Evolutionary conservation across 768 basidiomycete species (phyloP).

Genomic region (Paxillus ammoniavirescens): DNA sequence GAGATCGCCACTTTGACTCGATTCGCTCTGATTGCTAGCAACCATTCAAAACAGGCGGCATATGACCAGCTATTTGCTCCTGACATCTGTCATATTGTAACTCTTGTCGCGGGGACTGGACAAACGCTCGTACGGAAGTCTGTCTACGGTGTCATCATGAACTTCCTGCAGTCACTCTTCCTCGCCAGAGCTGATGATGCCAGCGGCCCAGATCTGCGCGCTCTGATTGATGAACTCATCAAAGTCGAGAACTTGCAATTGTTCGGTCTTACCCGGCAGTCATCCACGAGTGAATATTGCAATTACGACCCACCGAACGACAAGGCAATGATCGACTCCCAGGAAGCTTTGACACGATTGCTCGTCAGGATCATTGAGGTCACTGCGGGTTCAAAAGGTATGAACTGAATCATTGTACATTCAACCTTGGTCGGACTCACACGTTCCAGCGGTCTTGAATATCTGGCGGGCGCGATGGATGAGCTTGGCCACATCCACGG

Average conservation of each 20-base stretch:
- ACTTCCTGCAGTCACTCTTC: conserved; percentile 77
- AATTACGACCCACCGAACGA: conserved; percentile 54
- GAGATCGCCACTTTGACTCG: conserved; percentile 81
- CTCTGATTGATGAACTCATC: conserved; percentile 60
- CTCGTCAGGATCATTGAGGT: conserved; percentile 63
- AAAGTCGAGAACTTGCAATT: conserved; percentile 55
- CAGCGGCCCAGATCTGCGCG: conserved; percentile 55
- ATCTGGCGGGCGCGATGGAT: conserved; percentile 94
- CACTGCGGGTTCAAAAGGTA: conserved; percentile 69
- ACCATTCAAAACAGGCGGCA: conserved; percentile 58
- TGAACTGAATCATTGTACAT: conserved; percentile 14
- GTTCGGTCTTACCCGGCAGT: conserved; percentile 70
- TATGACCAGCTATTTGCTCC: conserved; percentile 80
- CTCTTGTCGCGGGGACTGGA: conserved; percentile 75
- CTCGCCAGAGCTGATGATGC: conserved; percentile 57
- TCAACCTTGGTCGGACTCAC: conserved; percentile 5
- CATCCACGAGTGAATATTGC: conserved; percentile 67
- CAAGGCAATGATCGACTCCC: conserved; percentile 54
- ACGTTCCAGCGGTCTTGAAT: conserved; percentile 63
- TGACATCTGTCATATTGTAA: conserved; percentile 78
- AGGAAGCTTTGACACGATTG: conserved; percentile 64
- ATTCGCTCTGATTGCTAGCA: conserved; percentile 69
- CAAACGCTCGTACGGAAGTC: conserved; percentile 73
- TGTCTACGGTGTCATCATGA: conserved; percentile 78
- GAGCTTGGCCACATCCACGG: conserved; percentile 82